Evolutionary conservation across 768 basidiomycete genomes (phyloP), one percentile per base, ranked within the genome.

Genomic region (Suillus subluteus): DNA sequence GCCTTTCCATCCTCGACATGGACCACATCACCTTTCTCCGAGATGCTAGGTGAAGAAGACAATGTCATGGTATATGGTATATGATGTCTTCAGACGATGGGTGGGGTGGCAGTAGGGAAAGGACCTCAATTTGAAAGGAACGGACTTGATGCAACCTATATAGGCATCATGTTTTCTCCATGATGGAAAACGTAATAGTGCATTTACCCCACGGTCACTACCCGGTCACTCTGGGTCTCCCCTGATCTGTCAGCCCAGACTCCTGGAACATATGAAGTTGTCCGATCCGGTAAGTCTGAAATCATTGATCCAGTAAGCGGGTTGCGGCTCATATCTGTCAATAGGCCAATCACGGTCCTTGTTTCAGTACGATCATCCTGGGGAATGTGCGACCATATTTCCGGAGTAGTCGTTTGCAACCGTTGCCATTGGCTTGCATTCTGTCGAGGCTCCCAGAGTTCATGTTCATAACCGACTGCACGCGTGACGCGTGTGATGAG

Each of bases 1-100:
- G 21, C 8, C 13, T 44, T 40, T n/a, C 55, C 68, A 12, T 65
- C 65, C 23, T 70, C 70, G 26, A 52, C 18, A 23, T 63, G 69
- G 5, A 32, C 13, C 16, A 48, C 61, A 58, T 62, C 35, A 38
- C 35, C 68, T 65, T 70, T 69, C n/a, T 63, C 59, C 9, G 63
- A 67, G 18, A 66, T 38, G 44, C 63, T 67, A 13, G 46, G 65
- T 12, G 59, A 54, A 8, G 40, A 30, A 41, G 58, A 40, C 16
- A 18, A 12, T 15, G 58, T 16, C 58, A 59, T 59, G 38, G 26
- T 55, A 35, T 55, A 35, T 32, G 9, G 30, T 32, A 16, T 52
- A 52, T 5, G 5, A 2, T 23, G 13, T 58, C 12, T 15, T 52
- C 23, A 40, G 26, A 18, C 23, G 40, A 61, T 30, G 15, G 26